phyloP scores from a whole-genome alignment of 164 flowering plant species.

The Sedum album region DNA sequence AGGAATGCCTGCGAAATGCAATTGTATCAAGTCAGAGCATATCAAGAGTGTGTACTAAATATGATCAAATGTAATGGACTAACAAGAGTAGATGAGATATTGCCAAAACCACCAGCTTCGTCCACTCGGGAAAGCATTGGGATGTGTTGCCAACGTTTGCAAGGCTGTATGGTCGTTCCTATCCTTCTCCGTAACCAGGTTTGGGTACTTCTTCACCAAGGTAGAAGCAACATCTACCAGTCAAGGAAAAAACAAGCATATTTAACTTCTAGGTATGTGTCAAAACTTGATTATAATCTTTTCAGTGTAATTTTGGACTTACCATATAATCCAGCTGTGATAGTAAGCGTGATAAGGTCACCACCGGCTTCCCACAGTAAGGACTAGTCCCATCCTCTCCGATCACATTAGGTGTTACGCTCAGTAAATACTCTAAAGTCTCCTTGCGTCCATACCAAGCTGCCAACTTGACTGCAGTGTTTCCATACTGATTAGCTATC shows the following conservation, averaged over 20 bases:
- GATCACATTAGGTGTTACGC: not conserved
- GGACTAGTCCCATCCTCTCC: not conserved
- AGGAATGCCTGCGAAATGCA: not conserved
- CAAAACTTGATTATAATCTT: too few relatives aligned
- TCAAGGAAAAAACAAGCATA: not conserved
- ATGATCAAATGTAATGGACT: not conserved
- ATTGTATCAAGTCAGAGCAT: not conserved
- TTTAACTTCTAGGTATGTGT: too few relatives aligned
- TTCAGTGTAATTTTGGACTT: too few relatives aligned
- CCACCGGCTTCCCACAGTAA: not conserved
- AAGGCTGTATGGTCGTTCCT: not conserved
- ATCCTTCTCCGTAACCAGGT: not conserved
- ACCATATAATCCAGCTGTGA: not conserved
- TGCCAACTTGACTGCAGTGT: conserved; percentile 1
- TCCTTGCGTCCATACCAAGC: conserved; percentile 3
- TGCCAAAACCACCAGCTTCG: not conserved
- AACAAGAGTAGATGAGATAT: not conserved
- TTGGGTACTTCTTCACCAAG: not conserved
- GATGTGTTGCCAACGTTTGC: not conserved
- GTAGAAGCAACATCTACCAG: not conserved
- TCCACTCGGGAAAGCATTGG: not conserved
- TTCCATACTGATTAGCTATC: not conserved
- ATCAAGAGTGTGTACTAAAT: too few relatives aligned
- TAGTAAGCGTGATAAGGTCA: not conserved
- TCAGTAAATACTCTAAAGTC: not conserved